phyloP scores from a whole-genome alignment of 164 flowering plant genomes.

The Tinospora cordifolia region DNA sequence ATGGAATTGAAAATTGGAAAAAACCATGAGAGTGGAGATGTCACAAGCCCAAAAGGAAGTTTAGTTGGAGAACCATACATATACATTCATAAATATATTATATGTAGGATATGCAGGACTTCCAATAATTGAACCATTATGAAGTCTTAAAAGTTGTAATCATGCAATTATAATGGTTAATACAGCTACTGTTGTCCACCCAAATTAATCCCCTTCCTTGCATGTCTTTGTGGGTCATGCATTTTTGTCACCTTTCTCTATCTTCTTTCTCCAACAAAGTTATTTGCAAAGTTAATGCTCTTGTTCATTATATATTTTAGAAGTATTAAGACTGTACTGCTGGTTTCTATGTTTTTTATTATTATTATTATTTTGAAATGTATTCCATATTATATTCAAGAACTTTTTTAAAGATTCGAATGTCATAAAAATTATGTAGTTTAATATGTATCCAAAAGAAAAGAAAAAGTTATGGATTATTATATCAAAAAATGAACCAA shows the following conservation, averaged over 20 bases:
- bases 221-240: not conserved
- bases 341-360: too few relatives aligned
- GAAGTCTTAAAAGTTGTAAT: constrained; percentile 18
- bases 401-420: too few relatives aligned
- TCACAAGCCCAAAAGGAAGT: constrained; percentile 16
- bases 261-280: not conserved
- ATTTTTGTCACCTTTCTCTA: not conserved
- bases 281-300: not conserved
- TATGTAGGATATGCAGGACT: constrained; percentile 9
- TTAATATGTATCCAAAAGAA: too few relatives aligned
- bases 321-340: too few relatives aligned
- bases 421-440: too few relatives aligned
- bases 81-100: not conserved
- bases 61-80: constrained; percentile 10
- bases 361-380: too few relatives aligned
- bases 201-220: not conserved
- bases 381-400: too few relatives aligned
- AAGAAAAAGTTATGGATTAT: too few relatives aligned
- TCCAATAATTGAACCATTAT: constrained; percentile 27
- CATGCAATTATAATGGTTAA: constrained; percentile 2
- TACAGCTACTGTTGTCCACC: not conserved
- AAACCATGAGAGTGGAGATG: constrained; percentile 18
- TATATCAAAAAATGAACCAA: too few relatives aligned
- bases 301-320: too few relatives aligned
- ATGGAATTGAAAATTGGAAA: constrained; percentile 5